phyloP scores from a whole-genome alignment of 805 yeast genomes.

The Naumovozyma dairenensis region DNA sequence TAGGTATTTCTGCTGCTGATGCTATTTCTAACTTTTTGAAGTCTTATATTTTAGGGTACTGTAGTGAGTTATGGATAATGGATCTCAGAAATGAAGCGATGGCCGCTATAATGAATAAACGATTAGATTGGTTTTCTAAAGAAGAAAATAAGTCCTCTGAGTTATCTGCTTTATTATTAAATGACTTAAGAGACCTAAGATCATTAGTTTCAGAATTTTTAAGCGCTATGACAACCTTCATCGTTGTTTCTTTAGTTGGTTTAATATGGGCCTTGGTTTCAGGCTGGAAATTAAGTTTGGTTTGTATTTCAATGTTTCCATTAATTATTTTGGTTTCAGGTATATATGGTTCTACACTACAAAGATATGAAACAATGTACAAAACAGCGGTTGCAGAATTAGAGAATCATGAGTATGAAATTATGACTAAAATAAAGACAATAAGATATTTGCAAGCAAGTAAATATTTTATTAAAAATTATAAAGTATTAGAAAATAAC shows the following conservation, averaged over 20 bases:
- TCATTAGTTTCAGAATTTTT: conserved; percentile 53
- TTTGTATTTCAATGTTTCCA: conserved; percentile 71
- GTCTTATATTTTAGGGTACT: conserved; percentile 39
- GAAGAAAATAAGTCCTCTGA: conserved; percentile 38
- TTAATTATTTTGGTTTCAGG: conserved; percentile 43
- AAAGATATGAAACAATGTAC: conserved; percentile 48
- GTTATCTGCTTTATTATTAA: conserved; percentile 58
- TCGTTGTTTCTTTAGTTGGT: conserved; percentile 49
- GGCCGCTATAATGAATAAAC: conserved; percentile 40
- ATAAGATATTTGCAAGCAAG: conserved; percentile 49
- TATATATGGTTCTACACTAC: conserved; percentile 42
- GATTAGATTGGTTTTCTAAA: conserved; percentile 41
- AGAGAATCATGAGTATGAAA: conserved; percentile 45
- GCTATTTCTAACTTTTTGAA: conserved; percentile 48
- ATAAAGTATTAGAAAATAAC: conserved; percentile 22
- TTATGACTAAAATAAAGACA: conserved; percentile 50
- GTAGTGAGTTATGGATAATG: conserved; percentile 62
- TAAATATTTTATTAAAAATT: conserved; percentile 35
- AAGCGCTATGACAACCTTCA: conserved; percentile 42
- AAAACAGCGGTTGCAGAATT: conserved; percentile 44
- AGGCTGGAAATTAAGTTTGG: conserved; percentile 85
- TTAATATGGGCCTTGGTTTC: conserved; percentile 63
- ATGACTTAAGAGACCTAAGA: conserved; percentile 74
- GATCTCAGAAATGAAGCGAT: conserved; percentile 43
- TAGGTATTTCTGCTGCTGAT: conserved; percentile 53